These are phyloP conservation scores for Plasmodium coatneyi DNA, from an alignment of 169 alveolate species.

Conservation along the genomic window DNA sequence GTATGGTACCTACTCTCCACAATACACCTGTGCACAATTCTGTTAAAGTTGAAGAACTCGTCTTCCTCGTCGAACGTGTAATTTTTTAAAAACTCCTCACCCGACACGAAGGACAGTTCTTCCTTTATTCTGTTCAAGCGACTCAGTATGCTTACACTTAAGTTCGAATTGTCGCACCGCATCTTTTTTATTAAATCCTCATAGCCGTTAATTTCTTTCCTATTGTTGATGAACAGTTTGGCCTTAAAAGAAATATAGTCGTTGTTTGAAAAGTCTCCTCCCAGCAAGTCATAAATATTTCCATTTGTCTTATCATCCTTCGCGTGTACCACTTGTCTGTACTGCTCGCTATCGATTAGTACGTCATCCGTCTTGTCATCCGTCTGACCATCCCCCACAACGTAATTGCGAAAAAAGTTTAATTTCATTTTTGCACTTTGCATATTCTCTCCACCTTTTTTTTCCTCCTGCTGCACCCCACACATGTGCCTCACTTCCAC, in stretches of 20 bases:
- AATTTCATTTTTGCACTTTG: not conserved
- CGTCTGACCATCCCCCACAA: not conserved
- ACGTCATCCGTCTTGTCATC: not conserved
- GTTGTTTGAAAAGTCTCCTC: not conserved
- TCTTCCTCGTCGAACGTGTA: conserved; percentile 20
- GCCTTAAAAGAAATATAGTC: conserved; percentile 65
- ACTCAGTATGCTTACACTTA: conserved; percentile 18
- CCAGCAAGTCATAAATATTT: not conserved
- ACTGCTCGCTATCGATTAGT: conserved; percentile 17
- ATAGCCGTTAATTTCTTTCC: conserved; percentile 38
- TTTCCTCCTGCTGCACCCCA: not conserved
- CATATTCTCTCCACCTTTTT: not conserved
- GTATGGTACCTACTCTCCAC: not conserved
- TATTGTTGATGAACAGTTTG: conserved; percentile 44
- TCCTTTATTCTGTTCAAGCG: conserved; percentile 13
- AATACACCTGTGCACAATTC: conserved; percentile 42
- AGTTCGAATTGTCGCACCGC: not conserved
- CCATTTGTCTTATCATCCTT: not conserved
- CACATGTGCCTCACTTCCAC: conserved; percentile 9
- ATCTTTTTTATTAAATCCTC: conserved; percentile 4
- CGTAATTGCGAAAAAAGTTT: conserved; percentile 21
- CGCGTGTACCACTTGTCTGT: conserved; percentile 6
- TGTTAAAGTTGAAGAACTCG: conserved; percentile 18
- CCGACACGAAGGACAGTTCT: conserved; percentile 8
- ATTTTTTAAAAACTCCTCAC: conserved; percentile 30